These are phyloP conservation scores for Aspergillus persii DNA, from an alignment of 2,329 filamentous ascomycete species.

Conservation along the genomic window DNA sequence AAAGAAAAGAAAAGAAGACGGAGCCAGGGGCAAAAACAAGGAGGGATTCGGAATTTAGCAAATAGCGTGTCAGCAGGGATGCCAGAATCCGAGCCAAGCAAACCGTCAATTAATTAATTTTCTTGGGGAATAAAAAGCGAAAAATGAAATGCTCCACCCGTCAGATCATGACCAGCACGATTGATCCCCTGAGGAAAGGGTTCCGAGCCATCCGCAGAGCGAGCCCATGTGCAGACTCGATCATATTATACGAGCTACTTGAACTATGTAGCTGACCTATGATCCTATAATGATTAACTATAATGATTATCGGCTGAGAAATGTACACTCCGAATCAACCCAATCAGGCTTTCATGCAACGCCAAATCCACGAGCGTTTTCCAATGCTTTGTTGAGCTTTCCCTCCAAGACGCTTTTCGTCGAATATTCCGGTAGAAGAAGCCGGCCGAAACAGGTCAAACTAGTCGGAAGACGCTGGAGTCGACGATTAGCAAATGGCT, in stretches of 20 bases:
- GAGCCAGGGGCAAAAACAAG: not conserved
- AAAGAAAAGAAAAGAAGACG: not conserved
- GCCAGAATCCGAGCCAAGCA: too few relatives aligned
- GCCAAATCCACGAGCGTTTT: slow-evolving; percentile 87
- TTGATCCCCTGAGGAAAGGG: not conserved
- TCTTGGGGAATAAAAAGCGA: not conserved
- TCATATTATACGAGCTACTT: not conserved
- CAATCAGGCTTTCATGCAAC: slow-evolving; percentile 55
- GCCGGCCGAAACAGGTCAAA: slow-evolving; percentile 87
- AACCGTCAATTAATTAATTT: not conserved
- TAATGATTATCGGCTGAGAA: too few relatives aligned
- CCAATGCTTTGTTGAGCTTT: slow-evolving; percentile 79
- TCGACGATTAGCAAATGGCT: slow-evolving; percentile 8
- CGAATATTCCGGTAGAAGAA: slow-evolving; percentile 80
- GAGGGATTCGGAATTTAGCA: not conserved
- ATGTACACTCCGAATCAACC: not conserved
- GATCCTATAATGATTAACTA: not conserved
- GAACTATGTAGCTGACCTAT: not conserved
- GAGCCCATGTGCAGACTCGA: not conserved
- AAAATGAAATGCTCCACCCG: not conserved
- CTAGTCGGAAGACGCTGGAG: slow-evolving; percentile 68
- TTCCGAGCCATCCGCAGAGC: not conserved
- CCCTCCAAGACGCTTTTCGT: slow-evolving; percentile 66
- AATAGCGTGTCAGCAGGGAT: not conserved
- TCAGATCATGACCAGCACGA: not conserved